phyloP scores from a whole-genome alignment of 2,329 filamentous ascomycete species.

The Amylocarpus encephaloides region DNA sequence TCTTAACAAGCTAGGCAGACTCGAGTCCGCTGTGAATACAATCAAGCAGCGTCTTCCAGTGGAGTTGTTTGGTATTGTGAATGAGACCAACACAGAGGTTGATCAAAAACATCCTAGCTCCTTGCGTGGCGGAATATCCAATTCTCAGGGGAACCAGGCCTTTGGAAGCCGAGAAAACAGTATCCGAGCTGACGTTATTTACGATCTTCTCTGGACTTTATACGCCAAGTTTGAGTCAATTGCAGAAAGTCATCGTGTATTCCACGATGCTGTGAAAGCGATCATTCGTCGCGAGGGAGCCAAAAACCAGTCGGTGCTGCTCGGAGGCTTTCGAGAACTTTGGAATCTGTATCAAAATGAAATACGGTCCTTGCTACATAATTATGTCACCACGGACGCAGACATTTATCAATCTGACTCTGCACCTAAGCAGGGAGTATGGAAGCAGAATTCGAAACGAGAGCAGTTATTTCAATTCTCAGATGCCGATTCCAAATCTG shows the following conservation, averaged over 20 bases:
- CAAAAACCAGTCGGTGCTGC: constrained; percentile 57
- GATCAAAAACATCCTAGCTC: constrained; percentile 88
- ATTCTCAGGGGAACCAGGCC: constrained; percentile 52
- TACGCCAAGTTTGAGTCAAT: constrained; percentile 98
- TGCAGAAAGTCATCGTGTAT: constrained; percentile 85
- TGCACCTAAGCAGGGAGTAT: constrained; percentile 46
- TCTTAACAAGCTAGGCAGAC: constrained; percentile 77
- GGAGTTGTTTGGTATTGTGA: constrained; percentile 88
- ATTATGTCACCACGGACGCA: constrained; percentile 90
- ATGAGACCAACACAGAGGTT: constrained; percentile 90
- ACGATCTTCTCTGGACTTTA: constrained; percentile 84
- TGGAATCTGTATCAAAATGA: constrained; percentile 99
- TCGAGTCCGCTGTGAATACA: constrained; percentile 81
- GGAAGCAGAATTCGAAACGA: constrained; percentile 34
- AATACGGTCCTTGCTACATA: constrained; percentile 87
- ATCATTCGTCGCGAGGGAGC: constrained; percentile 74
- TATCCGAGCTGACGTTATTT: constrained; percentile 76
- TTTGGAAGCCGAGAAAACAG: constrained; percentile 66
- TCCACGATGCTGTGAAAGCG: constrained; percentile 85
- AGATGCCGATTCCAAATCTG: constrained; percentile 74
- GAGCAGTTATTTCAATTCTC: constrained; percentile 70
- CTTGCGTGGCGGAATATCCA: constrained; percentile 46
- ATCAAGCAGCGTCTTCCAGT: constrained; percentile 91
- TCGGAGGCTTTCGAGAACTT: constrained; percentile 87
- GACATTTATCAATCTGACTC: constrained; percentile 65